Evolutionary conservation across 2,329 filamentous ascomycete species (phyloP), one percentile per base, ranked within the genome.

Genomic region (Acrocalymma vagum): DNA sequence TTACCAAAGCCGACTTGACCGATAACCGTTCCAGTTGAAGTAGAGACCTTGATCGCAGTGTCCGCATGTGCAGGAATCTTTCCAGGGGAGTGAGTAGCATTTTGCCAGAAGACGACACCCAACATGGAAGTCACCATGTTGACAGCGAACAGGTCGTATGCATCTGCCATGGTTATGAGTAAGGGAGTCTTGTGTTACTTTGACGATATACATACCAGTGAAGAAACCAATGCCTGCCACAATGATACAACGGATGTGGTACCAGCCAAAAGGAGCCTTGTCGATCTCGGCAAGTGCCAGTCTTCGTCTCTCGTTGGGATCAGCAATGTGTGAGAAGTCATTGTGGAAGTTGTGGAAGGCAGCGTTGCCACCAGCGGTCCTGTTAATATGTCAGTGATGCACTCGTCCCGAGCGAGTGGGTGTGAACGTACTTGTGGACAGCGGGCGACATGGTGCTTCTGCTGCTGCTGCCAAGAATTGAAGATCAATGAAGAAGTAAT

Each of bases 181-280:
- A 29, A 18, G 13, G 10, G 44, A 35, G 13, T 31, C 5, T 23
- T 54, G 23, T 55, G 40, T n/a, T n/a, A 6, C 14, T 3, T 14
- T n/a, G 50, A 64, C 59, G 51, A 53, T 60, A 71, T 92, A 93
- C 9, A 87, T 87, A 65, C 93, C 90, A 11, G 89, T 93, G 72
- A 94, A 94, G 82, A 95, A 94, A 56, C 89, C 90, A 48, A 93
- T 86, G 58, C 90, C 89, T 20, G 88, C 88, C 16, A 93, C 88
- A 7, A 88, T 73, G 38, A 88, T 81, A 42, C 88, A 86, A 26
- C 88, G 82, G 43, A 92, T 82, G 63, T 94, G 89, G 65, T 91
- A 90, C 88, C 65, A 67, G 11, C 63, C 63, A 33, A 68, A 66
- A 0, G 62, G 61, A 16, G 63, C 63, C 35, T 67, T 69, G 25